Evolutionary conservation across 495 filamentous ascomycete species (phyloP).

Genomic region (Sporormia fimetaria): DNA sequence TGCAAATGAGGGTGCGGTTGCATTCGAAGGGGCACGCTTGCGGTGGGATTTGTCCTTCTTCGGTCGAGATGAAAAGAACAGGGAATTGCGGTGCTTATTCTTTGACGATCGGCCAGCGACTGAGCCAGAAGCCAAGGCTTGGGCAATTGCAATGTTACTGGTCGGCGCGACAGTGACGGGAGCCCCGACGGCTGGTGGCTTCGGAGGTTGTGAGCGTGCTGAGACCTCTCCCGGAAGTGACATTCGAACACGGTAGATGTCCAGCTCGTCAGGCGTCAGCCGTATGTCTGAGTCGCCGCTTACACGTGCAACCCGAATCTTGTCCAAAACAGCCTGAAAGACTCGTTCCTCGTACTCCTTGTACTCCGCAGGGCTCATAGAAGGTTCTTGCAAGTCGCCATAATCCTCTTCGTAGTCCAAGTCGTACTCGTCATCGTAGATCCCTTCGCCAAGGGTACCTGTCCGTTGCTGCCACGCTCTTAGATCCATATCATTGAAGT

Average conservation of each 20-base stretch:
- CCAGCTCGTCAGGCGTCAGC: slow-evolving; percentile 21
- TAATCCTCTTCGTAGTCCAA: slow-evolving; percentile 25
- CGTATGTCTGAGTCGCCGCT: slow-evolving; percentile 19
- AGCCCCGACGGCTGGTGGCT: slow-evolving; percentile 3
- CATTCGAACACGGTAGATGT: slow-evolving; percentile 13
- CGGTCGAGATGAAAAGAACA: slow-evolving; percentile 6
- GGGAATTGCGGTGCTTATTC: slow-evolving; percentile 9
- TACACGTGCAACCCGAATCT: slow-evolving; percentile 21
- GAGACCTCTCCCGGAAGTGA: slow-evolving; percentile 16
- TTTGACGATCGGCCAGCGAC: slow-evolving; percentile 10
- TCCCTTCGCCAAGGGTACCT: no score
- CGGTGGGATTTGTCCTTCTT: slow-evolving; percentile 14
- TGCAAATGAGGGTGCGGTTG: slow-evolving; percentile 2
- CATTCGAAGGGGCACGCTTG: slow-evolving; percentile 16
- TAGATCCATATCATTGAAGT: slow-evolving; percentile 26
- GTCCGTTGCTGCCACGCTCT: slow-evolving; percentile 22
- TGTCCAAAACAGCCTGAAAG: slow-evolving; percentile 22
- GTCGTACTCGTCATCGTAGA: slow-evolving; percentile 9
- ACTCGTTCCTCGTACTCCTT: slow-evolving; percentile 18
- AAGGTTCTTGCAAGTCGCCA: slow-evolving; percentile 18
- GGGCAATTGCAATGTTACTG: slow-evolving; percentile 7
- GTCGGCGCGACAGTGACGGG: slow-evolving; percentile 2
- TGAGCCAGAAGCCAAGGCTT: slow-evolving; percentile 1
- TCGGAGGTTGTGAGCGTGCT: slow-evolving; percentile 16
- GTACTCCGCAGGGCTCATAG: slow-evolving; percentile 6